Conservation (phyloP, 2,329 filamentous ascomycete genomes). For the Venturia aucupariae region DNA sequence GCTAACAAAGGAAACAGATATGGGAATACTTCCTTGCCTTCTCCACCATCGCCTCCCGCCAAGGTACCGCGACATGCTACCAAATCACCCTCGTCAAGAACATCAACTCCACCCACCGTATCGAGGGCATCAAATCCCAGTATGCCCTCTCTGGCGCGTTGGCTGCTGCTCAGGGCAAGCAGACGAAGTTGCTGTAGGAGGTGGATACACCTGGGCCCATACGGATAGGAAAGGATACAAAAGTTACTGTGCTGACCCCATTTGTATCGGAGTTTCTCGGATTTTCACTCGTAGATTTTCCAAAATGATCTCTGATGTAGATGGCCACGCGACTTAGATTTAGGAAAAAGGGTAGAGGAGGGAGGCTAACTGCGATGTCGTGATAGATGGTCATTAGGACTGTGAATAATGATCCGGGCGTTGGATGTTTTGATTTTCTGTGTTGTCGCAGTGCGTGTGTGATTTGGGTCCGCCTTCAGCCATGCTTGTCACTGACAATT, state of each 20-base stretch:
- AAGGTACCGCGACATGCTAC: constrained; percentile 77
- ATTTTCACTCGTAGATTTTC: not conserved
- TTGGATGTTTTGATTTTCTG: not conserved
- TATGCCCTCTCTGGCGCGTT: constrained; percentile 61
- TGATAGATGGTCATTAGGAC: not conserved
- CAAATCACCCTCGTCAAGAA: constrained; percentile 86
- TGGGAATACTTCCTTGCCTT: constrained; percentile 89
- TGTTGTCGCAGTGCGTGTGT: not conserved
- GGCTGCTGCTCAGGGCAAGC: constrained; percentile 33
- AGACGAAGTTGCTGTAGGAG: not conserved
- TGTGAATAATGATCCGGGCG: constrained; percentile 1
- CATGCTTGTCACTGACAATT: not conserved
- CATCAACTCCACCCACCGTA: constrained; percentile 74
- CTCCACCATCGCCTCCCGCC: constrained; percentile 73
- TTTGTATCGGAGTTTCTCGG: not conserved
- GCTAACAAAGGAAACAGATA: constrained; percentile 46
- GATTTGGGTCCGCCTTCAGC: not conserved
- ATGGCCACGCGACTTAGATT: not conserved
- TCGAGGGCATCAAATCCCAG: constrained; percentile 63
- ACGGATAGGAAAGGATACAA: not conserved
- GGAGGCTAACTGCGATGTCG: not conserved
- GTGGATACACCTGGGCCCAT: not conserved
- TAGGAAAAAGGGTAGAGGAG: not conserved
- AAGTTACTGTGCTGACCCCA: not conserved
- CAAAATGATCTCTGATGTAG: not conserved